A percentile compares a stretch with the other conserved stretches of the same genome.
phyloP scores from a whole-genome alignment of 2,329 filamentous ascomycete species.

The Phialophora chinensis region DNA sequence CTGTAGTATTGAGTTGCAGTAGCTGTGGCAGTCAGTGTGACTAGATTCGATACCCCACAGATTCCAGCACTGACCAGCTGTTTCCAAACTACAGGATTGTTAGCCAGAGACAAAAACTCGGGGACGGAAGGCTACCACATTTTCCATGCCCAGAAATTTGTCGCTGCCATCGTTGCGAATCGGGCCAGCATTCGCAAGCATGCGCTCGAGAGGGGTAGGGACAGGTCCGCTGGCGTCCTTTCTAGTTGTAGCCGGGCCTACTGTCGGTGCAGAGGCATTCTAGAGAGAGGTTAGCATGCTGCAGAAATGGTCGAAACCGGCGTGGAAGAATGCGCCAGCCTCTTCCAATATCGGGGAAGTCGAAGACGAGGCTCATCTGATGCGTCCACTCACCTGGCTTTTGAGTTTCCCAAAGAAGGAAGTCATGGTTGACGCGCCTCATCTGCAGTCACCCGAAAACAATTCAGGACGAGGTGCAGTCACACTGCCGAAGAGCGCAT shows the following conservation, averaged over 20 bases:
- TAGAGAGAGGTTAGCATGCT: constrained; percentile 20
- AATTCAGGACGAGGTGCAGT: constrained; percentile 11
- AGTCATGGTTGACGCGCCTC: constrained; percentile 50
- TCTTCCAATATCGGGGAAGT: neutral
- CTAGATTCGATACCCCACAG: constrained; percentile 25
- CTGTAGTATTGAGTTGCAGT: constrained; percentile 98
- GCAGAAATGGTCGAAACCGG: neutral
- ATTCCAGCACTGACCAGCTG: constrained; percentile 73
- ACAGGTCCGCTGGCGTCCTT: constrained; percentile 64
- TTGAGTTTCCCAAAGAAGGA: constrained; percentile 63
- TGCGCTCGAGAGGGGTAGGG: constrained; percentile 69
- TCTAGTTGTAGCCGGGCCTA: constrained; percentile 53
- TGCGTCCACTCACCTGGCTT: constrained; percentile 43
- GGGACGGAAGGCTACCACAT: constrained; percentile 66
- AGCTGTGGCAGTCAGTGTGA: constrained; percentile 64
- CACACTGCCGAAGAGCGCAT: constrained; percentile 26
- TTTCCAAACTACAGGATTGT: constrained; percentile 77
- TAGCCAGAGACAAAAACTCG: constrained; percentile 10
- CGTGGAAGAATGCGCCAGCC: neutral
- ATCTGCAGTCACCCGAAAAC: constrained; percentile 38
- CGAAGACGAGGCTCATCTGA: neutral
- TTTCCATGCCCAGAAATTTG: constrained; percentile 98
- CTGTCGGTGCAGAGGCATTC: constrained; percentile 38
- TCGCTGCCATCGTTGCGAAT: constrained; percentile 87
- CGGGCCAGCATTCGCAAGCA: constrained; percentile 80